Base-by-base conservation (phyloP, 2,329 filamentous ascomycete genomes). In the Tricladium varicosporioides region DNA sequence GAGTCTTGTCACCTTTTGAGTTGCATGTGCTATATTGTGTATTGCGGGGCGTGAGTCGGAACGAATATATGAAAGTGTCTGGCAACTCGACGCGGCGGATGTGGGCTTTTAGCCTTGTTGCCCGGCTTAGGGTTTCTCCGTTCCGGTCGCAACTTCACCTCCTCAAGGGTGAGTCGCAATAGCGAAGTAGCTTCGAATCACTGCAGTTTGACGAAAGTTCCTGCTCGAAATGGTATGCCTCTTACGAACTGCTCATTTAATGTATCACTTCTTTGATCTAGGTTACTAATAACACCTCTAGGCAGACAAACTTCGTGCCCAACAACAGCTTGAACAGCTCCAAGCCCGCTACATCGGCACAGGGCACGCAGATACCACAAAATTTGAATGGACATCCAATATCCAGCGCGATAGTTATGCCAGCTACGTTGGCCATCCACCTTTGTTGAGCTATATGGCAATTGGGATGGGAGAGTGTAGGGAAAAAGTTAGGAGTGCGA, bases 241-340 rank as follows among this genome's bases (percentile, higher is more conserved):
- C 3, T 40, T 19, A 4, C 42, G 7, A 42, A 19, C 22, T 43
- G 19, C 19, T 15, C 10, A 22, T 11, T 11, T 33, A 22, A n/a
- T 15, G 11, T 5, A 10, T 8, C 9, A 3, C 15, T 2, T 40
- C 10, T 11, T 27, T 40, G 13, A 14, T 15, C 16, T 44, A 31
- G 15, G 49, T 27, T 2, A 18, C 49, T 18, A 54, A 46, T 47
- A 50, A 51, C 11, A 31, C 31, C 10, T 42, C 47, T 48, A 87
- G 94, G 94, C 94, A 75, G 94, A 99, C 79, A 99, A 99, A 78
- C 89, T 99, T 64, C 92, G 94, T 72, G 94, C 91, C 9, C 91
- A 96, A 68, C 94, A 99, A 76, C 94, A 99, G 74, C 92, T 99
- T 71, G 94, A 99, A 76, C 88, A 92, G 63, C 89, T 97, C 15